Evolutionary conservation across 179 eudicot genomes (phyloP).

Genomic region (Silene noctiflora): DNA sequence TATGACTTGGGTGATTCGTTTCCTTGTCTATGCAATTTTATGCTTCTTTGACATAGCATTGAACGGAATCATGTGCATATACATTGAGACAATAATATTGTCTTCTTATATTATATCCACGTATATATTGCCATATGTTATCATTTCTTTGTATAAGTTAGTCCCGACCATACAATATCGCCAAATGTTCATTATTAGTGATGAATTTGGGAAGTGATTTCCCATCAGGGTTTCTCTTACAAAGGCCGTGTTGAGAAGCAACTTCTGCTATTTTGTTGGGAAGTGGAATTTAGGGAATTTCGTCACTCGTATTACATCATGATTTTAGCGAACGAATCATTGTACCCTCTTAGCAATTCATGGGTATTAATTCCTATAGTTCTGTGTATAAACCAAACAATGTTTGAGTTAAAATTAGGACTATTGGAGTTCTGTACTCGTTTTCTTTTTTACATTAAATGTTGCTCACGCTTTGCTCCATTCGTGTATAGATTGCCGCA

Average conservation of each 20-base stretch:
- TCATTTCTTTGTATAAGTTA: not conserved
- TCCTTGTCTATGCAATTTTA: not conserved
- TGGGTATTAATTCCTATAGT: no score
- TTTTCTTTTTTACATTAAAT: not conserved
- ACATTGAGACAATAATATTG: not conserved
- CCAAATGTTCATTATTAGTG: not conserved
- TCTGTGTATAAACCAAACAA: no score
- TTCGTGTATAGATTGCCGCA: conserved; percentile 68
- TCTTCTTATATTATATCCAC: not conserved
- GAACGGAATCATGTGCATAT: not conserved
- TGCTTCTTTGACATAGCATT: not conserved
- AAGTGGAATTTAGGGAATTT: not conserved
- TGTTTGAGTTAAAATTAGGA: no score
- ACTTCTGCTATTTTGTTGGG: not conserved
- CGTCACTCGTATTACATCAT: not conserved
- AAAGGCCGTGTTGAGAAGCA: not conserved
- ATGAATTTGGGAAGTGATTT: not conserved
- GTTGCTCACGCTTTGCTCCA: not conserved
- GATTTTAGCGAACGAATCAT: not conserved
- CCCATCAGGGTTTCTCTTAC: not conserved
- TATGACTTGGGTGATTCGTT: not conserved
- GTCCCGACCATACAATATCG: not conserved
- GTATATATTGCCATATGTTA: not conserved
- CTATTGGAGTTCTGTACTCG: no score
- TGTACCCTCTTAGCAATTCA: no score